Base-by-base conservation (phyloP, 1,284 basidiomycete species). In the Cutaneotrichosporon dermatis region DNA sequence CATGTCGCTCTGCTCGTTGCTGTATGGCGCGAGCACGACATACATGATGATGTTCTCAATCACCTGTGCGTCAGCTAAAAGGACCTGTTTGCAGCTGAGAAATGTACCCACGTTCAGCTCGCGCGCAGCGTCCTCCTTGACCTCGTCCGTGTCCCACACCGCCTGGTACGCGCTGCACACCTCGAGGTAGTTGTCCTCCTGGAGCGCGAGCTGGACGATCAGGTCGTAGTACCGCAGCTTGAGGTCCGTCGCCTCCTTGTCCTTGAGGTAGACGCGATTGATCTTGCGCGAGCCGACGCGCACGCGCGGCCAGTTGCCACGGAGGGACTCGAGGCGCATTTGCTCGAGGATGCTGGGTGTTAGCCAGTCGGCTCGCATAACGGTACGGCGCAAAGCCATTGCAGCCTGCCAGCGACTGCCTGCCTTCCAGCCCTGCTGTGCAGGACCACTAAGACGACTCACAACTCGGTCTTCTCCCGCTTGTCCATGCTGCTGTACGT, bases 401-500 rank as follows among this genome's bases (percentile, higher is more conserved):
- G 12, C 9, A 40, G 39, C 39, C 12, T 8, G 39, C 39, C 39
- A 40, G 9, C 9, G 39, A 12, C 8, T 40, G 39, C 9, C 8
- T 12, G 39, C 25, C 33, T 34, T 9, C 6, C 39, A 40, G 39
- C 39, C 12, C 39, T 40, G 25, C 25, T 25, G 25, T 25, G 25
- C 25, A 25, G 25, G 25, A 44, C 7, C 6, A 43, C 8, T 12
- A 35, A n/a, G 6, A n/a, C 45, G 5, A 65, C 76, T 70, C 63
- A 78, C 77, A 99, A 98, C 74, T 98, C 92, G 9, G 92, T 96
- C 83, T 99, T 99, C 79, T 99, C 96, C 69, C 90, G 82, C 64
- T 94, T 86, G 68, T 97, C 92, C 95, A 99, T 98, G 11, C 90
- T 92, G 33, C 93, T 96, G 74, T 98, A 99, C 3, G 96, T 99